Percentiles rank a stretch among this genome's conserved stretches.
Conservation (phyloP, 768 basidiomycete species). For the Lactarius evosmus region DNA sequence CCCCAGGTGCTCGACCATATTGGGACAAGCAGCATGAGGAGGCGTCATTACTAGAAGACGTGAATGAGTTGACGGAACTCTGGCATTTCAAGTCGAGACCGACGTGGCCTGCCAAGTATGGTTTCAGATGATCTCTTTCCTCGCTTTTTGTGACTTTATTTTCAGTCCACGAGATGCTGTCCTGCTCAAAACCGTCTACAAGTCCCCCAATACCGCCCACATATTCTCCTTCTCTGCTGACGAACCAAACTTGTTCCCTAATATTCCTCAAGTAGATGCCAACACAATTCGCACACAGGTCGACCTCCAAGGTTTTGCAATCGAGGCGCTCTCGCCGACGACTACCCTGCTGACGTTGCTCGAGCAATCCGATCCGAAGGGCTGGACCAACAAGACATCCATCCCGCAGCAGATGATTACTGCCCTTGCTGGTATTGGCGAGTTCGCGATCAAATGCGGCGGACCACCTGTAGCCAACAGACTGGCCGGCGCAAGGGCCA, state of each 20-base stretch:
- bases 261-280: slow-evolving; percentile 61
- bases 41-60: slow-evolving; percentile 80
- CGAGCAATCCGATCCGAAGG: slow-evolving; percentile 96
- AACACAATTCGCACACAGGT: slow-evolving; percentile 89
- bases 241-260: slow-evolving; percentile 81
- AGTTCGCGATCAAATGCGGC: slow-evolving; percentile 93
- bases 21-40: slow-evolving; percentile 94
- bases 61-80: slow-evolving; percentile 85
- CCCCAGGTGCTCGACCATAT: slow-evolving; percentile 73
- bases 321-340: slow-evolving; percentile 91
- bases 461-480: slow-evolving; percentile 91
- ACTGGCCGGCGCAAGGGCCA: slow-evolving; percentile 70
- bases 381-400: slow-evolving; percentile 92
- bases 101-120: slow-evolving; percentile 91
- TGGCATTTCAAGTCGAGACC: slow-evolving; percentile 93
- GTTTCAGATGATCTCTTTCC: slow-evolving; percentile 25
- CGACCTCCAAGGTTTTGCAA: slow-evolving; percentile 98
- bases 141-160: slow-evolving; percentile 23
- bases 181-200: slow-evolving; percentile 92
- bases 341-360: slow-evolving; percentile 91
- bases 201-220: slow-evolving; percentile 91
- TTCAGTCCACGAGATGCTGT: slow-evolving; percentile 84
- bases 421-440: slow-evolving; percentile 86
- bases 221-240: slow-evolving; percentile 94
- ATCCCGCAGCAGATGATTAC: slow-evolving; percentile 94